These are phyloP conservation scores for Candida dajiaensis DNA, from an alignment of 805 yeast genomes.

Conservation along the genomic window DNA sequence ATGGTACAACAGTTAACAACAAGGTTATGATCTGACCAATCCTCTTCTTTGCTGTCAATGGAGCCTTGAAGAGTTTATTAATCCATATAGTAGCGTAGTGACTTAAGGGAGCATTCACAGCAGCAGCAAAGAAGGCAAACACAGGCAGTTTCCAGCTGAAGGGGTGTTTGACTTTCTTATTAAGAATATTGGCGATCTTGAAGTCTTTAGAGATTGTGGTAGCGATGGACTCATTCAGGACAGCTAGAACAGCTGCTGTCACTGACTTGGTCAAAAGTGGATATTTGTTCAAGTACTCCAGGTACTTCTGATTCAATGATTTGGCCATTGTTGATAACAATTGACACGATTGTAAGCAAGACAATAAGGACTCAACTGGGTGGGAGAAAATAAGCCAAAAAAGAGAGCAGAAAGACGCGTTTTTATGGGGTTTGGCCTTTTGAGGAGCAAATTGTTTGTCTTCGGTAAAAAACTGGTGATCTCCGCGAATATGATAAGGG, in stretches of 20 bases:
- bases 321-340: slow-evolving; percentile 3
- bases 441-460: background rate
- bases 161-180: slow-evolving; percentile 19
- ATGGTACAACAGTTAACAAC: slow-evolving; percentile 51
- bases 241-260: slow-evolving; percentile 50
- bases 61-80: slow-evolving; percentile 38
- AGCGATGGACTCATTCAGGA: slow-evolving; percentile 55
- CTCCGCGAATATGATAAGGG: background rate
- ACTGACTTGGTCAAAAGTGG: slow-evolving; percentile 56
- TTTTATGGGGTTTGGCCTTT: background rate
- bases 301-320: slow-evolving; percentile 26
- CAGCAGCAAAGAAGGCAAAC: slow-evolving; percentile 51
- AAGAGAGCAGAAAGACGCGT: background rate
- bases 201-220: slow-evolving; percentile 43
- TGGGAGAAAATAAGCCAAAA: background rate
- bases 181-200: slow-evolving; percentile 17
- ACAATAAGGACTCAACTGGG: background rate
- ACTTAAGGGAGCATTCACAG: slow-evolving; percentile 50
- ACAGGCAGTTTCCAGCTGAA: slow-evolving; percentile 36
- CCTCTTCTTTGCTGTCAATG: slow-evolving; percentile 34
- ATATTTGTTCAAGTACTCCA: slow-evolving; percentile 34
- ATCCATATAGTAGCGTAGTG: slow-evolving; percentile 47
- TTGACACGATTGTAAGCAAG: background rate
- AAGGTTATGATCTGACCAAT: slow-evolving; percentile 46
- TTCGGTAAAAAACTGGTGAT: background rate